Base-by-base conservation (phyloP, 1,284 basidiomycete genomes). In the Malassezia sympodialis region DNA sequence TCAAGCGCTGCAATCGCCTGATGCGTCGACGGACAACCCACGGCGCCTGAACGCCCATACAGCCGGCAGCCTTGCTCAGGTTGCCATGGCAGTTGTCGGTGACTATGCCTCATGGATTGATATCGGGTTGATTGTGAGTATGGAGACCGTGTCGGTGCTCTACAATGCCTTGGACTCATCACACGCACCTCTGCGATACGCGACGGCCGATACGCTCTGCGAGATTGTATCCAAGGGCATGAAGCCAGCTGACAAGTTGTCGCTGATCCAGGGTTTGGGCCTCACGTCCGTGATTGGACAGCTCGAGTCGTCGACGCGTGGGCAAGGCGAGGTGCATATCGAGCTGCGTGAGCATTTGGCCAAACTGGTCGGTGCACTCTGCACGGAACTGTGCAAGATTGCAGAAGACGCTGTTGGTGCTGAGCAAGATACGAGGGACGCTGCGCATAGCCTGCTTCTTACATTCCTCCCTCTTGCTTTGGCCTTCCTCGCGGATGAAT, bases 41-140 rank as follows among this genome's bases (percentile, higher is more conserved):
- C 43, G 75, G 79, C 62, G 76, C 79, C 66, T 82, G 83, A 39
- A 21, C 49, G 69, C 84, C 19, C 79, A 80, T 35, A 79, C 81
- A 34, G 83, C 84, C 55, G 78, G 84, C 11, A 91, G 94, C 67
- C 80, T 88, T 7, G 85, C 90, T 0, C 88, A 91, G 67, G 85
- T 86, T 82, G 87, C 89, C 14, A 80, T 96, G 57, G 81, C 87
- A 60, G 88, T 94, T 2, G 87, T 94, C 69, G 87, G 84, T 10
- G 88, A 90, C 39, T 98, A 96, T 76, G 90, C 89, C 62, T 89
- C 90, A 8, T 99, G 94, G 94, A 87, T 98, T 67, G 96, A 99
- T 73, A 91, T 99, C 69, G 88, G 88, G 67, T 79, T 98, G 55
- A 88, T 94, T 27, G 86, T 99, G 59, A 96, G 90, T 1, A 88